A percentile compares a stretch with the other conserved stretches of the same genome.
These are phyloP conservation scores for Fusarium nelsonii DNA, from an alignment of 2,329 filamentous ascomycete species.

Conservation along the genomic window DNA sequence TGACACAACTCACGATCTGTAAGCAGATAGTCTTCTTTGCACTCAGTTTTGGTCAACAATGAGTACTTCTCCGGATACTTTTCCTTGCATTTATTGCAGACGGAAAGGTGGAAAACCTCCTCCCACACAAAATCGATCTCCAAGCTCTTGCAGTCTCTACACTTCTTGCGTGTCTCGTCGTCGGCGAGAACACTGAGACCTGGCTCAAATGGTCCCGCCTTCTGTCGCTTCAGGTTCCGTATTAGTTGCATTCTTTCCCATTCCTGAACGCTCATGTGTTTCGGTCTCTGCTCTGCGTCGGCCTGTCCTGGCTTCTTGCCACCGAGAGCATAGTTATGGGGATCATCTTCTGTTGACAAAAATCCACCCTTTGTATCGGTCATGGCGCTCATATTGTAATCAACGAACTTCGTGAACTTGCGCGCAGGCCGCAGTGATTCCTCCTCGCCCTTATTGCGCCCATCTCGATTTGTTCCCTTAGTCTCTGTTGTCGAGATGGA, in stretches of 20 bases:
- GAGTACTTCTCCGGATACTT: constrained; percentile 92
- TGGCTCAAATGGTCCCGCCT: constrained; percentile 88
- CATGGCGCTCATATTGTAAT: constrained; percentile 99
- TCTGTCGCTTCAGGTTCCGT: constrained; percentile 76
- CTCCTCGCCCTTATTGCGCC: constrained; percentile 63
- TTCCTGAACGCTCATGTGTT: constrained; percentile 88
- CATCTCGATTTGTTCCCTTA: constrained; percentile 76
- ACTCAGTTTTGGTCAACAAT: constrained; percentile 95
- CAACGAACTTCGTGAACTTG: constrained; percentile 94
- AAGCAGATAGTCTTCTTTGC: constrained; percentile 91
- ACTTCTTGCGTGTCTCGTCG: constrained; percentile 75
- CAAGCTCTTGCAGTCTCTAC: constrained; percentile 82
- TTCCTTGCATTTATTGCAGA: constrained; percentile 91
- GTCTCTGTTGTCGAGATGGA: constrained; percentile 66
- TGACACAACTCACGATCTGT: constrained; percentile 78
- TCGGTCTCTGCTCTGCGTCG: constrained; percentile 73
- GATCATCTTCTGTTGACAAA: constrained; percentile 90
- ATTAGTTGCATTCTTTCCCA: constrained; percentile 90
- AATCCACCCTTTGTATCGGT: constrained; percentile 98
- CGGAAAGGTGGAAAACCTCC: constrained; percentile 79
- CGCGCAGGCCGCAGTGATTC: constrained; percentile 77
- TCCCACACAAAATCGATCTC: constrained; percentile 98
- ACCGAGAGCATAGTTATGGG: constrained; percentile 80
- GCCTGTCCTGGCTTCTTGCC: constrained; percentile 55
- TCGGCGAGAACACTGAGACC: constrained; percentile 81